Percentiles rank a stretch among this genome's conserved stretches.
Conservation (phyloP, 2,329 filamentous ascomycete species). For the Ascocoryne sarcoides region DNA sequence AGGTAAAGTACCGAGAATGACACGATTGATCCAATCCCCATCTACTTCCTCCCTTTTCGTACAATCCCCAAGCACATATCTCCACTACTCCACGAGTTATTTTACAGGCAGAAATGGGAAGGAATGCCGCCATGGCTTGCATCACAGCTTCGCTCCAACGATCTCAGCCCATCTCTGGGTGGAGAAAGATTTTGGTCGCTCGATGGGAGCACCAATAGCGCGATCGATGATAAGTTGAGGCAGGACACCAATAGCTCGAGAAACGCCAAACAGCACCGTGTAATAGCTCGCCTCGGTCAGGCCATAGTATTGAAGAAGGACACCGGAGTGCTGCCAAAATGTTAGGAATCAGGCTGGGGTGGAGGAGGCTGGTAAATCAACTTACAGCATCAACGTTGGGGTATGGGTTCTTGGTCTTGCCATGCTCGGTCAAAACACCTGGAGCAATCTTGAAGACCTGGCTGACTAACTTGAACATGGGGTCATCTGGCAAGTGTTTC, state of each 20-base stretch:
- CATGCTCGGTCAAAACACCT: slow-evolving; percentile 95
- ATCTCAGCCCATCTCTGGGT: slow-evolving; percentile 96
- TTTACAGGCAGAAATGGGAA: neutral
- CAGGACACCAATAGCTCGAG: slow-evolving; percentile 93
- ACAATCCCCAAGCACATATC: neutral
- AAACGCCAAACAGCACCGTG: slow-evolving; percentile 98
- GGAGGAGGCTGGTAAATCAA: neutral
- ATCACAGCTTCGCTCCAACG: slow-evolving; percentile 80
- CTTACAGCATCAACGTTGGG: slow-evolving; percentile 83
- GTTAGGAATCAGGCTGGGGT: neutral
- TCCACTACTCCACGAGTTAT: neutral
- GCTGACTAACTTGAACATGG: slow-evolving; percentile 99
- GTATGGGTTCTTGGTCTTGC: slow-evolving; percentile 99
- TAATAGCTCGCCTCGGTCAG: slow-evolving; percentile 99
- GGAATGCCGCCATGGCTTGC: no score
- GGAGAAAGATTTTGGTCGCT: slow-evolving; percentile 98
- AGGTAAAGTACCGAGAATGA: neutral
- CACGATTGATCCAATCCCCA: neutral
- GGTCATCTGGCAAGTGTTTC: slow-evolving; percentile 88
- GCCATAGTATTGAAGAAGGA: slow-evolving; percentile 99
- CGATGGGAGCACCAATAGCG: slow-evolving; percentile 90
- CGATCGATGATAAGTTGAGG: slow-evolving; percentile 99
- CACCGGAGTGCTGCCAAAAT: slow-evolving; percentile 97
- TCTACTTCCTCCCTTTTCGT: neutral
- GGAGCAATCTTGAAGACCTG: slow-evolving; percentile 99